Base-by-base conservation (phyloP, 257 asterid species). In the Primulina eburnea region DNA sequence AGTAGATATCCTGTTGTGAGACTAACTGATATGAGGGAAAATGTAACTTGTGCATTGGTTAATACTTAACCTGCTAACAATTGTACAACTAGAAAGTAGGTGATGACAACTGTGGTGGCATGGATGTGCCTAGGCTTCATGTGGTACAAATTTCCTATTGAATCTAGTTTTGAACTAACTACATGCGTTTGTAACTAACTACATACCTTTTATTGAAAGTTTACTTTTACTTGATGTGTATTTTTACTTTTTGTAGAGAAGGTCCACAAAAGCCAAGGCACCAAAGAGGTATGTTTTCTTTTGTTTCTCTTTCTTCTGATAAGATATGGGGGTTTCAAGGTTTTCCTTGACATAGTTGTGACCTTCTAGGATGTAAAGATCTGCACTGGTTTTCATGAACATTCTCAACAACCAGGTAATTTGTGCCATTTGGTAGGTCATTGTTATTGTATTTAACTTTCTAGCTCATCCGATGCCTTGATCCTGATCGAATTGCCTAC, bases 331-430 rank as follows among this genome's bases (percentile, higher is more conserved):
- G 7, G 29, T 47, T 47, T 65, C 14, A 64, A 43, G 38, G 32
- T 32, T 73, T 61, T 73, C 62, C 43, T 69, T 69, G 53, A 53
- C 56, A 12, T 64, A 34, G 62, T 58, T 37, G 33, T 68, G 60
- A 66, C 67, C 24, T 70, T 68, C 84, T 88, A 92, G 98, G 96
- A 89, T 70, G 59, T 82, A 81, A 75, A 79, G 84, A 71, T 85
- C 73, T 84, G 84, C 81, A 83, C 89, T 64, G 81, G 83, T 76
- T 79, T 83, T 67, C 84, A 74, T n/a, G 85, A 84, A 63, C 89
- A 70, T 74, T 83, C 98, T 8, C 86, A 80, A 55, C 85, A 79
- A 77, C 86, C 97, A 75, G 95, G 97, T 89, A 80, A 64, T 9
- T 61, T 61, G 43, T 52, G 29, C 56, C 62, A 38, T 35, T 55